Evolutionary conservation across 2,329 filamentous ascomycete species (phyloP).

Genomic region (Pseudopyricularia cyperi): DNA sequence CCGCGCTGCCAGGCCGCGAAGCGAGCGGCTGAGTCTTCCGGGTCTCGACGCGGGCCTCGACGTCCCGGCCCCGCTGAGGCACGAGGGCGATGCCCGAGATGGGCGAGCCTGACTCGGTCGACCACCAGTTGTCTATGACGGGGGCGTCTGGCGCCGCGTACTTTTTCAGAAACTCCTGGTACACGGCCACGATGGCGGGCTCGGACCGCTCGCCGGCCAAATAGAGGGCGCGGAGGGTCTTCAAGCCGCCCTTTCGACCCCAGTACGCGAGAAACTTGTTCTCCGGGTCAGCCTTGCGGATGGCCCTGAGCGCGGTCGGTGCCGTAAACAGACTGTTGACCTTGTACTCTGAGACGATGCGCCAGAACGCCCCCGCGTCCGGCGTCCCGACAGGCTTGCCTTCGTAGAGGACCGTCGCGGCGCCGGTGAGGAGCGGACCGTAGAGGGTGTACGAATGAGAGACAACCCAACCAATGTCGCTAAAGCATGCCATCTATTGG

Average conservation of each 20-base stretch:
- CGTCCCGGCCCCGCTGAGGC: slow-evolving; percentile 45
- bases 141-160: slow-evolving; percentile 51
- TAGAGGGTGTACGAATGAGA: slow-evolving; percentile 74
- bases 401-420: slow-evolving; percentile 79
- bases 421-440: slow-evolving; percentile 71
- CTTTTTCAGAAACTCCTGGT: slow-evolving; percentile 56
- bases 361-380: slow-evolving; percentile 78
- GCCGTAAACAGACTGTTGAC: slow-evolving; percentile 80
- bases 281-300: slow-evolving; percentile 72
- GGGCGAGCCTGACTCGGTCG: slow-evolving; percentile 43
- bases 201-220: slow-evolving; percentile 84
- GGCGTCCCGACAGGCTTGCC: slow-evolving; percentile 90
- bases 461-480: slow-evolving; percentile 85
- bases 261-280: slow-evolving; percentile 50
- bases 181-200: slow-evolving; percentile 63
- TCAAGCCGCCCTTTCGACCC: slow-evolving; percentile 59
- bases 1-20: slow-evolving; percentile 75
- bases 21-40: slow-evolving; percentile 31
- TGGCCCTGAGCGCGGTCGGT: slow-evolving; percentile 75
- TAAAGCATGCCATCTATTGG: slow-evolving; percentile 22
- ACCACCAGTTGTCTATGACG: slow-evolving; percentile 50
- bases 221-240: slow-evolving; percentile 60
- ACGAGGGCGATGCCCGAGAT: slow-evolving; percentile 42
- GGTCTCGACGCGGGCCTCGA: slow-evolving; percentile 25
- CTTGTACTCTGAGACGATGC: slow-evolving; percentile 71